Evolutionary conservation across 257 asterid genomes (phyloP), one percentile per base, ranked within the genome.

Genomic region (Fraxinus anomala): DNA sequence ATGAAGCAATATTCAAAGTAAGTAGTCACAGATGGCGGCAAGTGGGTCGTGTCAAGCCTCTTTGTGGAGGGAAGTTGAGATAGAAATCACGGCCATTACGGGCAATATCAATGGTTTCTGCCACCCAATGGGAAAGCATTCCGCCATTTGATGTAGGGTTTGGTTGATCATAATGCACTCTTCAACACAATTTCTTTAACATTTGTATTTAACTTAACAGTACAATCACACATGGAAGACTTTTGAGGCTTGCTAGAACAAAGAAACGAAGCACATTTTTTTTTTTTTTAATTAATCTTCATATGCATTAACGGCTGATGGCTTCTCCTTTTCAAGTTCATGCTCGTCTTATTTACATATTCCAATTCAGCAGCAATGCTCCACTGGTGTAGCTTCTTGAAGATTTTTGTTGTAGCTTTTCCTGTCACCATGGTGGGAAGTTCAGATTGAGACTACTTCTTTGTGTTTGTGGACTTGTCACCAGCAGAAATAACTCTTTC

Each of bases 351-450:
- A 39, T 49, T 76, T 12, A 84, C 73, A 51, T 86, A 24, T 47
- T 74, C 76, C 34, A 70, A 37, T 59, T 81, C 77, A 69, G 84
- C 77, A 75, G 63, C 33, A 67, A 74, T 61, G 49, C 80, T 82
- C 88, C 82, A 79, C 72, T 82, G 80, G 21, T 80, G 76, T 13
- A 91, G 76, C 77, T 74, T 83, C 83, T 78, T 59, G n/a, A 21
- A 63, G 66, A 91, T 77, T 68, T 77, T 91, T 82, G 30, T 73
- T 83, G 40, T 88, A n/a, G 92, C 96, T 85, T 78, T 89, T 12
- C 16, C 65, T 76, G 72, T 49, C 82, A 91, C 79, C 88, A 83
- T 47, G 61, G 1, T 77, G 37, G 82, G 89, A 36, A 71, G 68
- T 51, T 82, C 84, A 26, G 7, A 23, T 39, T 70, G 79, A 19